Evolutionary conservation across 305 asterid species (phyloP), one percentile per base, ranked within the genome.

Genomic region (Caryopteris hybrid): DNA sequence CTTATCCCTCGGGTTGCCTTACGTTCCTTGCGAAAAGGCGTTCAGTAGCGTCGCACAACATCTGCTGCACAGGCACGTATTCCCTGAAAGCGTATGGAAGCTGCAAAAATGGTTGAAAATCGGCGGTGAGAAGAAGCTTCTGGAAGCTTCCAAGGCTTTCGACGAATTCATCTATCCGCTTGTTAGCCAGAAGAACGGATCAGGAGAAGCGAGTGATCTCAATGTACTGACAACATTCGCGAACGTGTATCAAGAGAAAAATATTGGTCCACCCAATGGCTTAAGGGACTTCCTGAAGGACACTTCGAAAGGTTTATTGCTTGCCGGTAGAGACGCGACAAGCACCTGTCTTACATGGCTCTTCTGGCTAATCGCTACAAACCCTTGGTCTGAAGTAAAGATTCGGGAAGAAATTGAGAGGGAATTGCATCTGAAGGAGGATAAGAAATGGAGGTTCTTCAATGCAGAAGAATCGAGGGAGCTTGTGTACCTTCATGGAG

Each of bases 271-370:
- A 7, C 43, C 52, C 1, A 12, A 16, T 2, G 69, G 16, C 20
- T 8, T 48, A 10, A 51, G 34, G 0, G 51, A 50, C 2, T 73
- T 79, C 52, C 10, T 80, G 68, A 76, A 68, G 74, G 88, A 83
- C 62, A 76, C 84, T 0, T 22, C 78, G 6, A 54, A 80, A 38
- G 68, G 2, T 58, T 61, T 80, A 46, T 70, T 83, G 66, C 17
- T 83, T 4, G 88, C 88, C 0, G 87, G 87, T 2, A 61, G 76
- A 16, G 86, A 82, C 21, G 78, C 85, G 5, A 80, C 83, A 3
- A 72, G 85, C 22, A 66, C 85, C 10, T 53, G 80, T 17, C 79
- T 83, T 2, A 66, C 83, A 10, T 83, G 83, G 87, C 66, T 83
- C 7, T 71, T 82, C 73, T 82, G 80, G 80, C 75, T 82, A 0